A percentile compares a stretch with the other conserved stretches of the same genome.
Evolutionary conservation across 176 grass and related monocot species (phyloP).

Genomic region (Carex myosuroides): DNA sequence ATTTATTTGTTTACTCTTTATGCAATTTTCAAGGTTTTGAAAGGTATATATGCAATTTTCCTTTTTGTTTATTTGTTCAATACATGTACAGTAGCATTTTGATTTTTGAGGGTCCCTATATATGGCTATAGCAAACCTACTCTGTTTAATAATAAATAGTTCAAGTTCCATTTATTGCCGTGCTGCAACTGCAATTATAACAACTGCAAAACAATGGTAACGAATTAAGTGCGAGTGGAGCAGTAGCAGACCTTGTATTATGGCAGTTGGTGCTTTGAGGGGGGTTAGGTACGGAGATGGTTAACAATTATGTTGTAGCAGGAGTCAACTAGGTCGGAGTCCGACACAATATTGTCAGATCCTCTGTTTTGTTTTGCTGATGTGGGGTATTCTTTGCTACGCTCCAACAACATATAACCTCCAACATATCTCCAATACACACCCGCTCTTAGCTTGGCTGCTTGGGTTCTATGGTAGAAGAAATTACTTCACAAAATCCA

Average conservation of each 20-base stretch:
- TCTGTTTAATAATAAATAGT: background rate
- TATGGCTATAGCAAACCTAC: background rate
- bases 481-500: background rate
- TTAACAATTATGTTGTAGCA: slow-evolving; percentile 21
- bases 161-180: background rate
- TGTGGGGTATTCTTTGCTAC: slow-evolving; percentile 20
- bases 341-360: slow-evolving; percentile 21
- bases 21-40: too few species aligned
- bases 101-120: background rate
- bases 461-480: background rate
- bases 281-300: slow-evolving; percentile 18
- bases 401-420: background rate
- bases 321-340: slow-evolving; percentile 21
- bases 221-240: background rate
- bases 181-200: background rate
- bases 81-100: background rate
- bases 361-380: slow-evolving; percentile 9
- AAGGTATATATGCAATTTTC: too few species aligned
- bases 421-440: slow-evolving; percentile 1
- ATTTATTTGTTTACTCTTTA: too few species aligned
- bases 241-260: slow-evolving; percentile 2
- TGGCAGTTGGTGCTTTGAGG: background rate
- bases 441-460: too few species aligned
- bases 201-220: slow-evolving; percentile 7
- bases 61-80: background rate